Percentiles rank a stretch among this genome's conserved stretches.
Evolutionary conservation across 306 rosid species (phyloP).

Genomic region (Quillaja saponaria): DNA sequence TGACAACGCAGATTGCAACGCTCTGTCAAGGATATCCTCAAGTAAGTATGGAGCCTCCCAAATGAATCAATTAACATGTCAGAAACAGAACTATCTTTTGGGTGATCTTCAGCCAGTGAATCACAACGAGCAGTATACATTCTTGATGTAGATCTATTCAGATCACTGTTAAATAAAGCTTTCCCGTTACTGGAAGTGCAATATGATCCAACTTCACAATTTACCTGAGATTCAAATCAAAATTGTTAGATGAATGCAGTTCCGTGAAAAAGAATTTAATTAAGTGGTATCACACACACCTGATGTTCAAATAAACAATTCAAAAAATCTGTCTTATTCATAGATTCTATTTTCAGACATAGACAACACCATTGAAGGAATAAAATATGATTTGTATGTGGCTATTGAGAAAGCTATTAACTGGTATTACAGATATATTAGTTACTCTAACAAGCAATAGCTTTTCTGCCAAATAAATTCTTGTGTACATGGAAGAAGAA

Average conservation of each 20-base stretch:
- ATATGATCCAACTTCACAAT: constrained; percentile 36
- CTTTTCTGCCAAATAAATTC: no score
- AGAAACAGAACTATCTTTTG: constrained; percentile 51
- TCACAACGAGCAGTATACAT: constrained; percentile 52
- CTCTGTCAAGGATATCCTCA: constrained; percentile 92
- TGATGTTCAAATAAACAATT: constrained; percentile 8
- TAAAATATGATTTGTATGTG: no score
- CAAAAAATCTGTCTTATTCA: background rate
- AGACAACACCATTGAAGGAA: background rate
- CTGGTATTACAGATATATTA: no score
- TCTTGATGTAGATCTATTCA: constrained; percentile 38
- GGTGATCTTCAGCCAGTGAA: constrained; percentile 43
- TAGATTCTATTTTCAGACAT: constrained; percentile 4
- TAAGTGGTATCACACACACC: background rate
- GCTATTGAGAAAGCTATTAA: no score
- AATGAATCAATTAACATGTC: constrained; percentile 92
- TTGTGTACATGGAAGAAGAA: no score
- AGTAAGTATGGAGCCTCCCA: constrained; percentile 85
- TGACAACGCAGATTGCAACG: constrained; percentile 92
- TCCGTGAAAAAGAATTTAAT: constrained; percentile 5
- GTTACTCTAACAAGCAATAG: no score
- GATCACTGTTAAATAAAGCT: constrained; percentile 28
- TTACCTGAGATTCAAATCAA: constrained; percentile 41
- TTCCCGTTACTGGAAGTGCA: constrained; percentile 21
- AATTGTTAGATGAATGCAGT: constrained; percentile 2